Conservation (phyloP, 768 basidiomycete genomes). For the Kwoniella bestiolae region DNA sequence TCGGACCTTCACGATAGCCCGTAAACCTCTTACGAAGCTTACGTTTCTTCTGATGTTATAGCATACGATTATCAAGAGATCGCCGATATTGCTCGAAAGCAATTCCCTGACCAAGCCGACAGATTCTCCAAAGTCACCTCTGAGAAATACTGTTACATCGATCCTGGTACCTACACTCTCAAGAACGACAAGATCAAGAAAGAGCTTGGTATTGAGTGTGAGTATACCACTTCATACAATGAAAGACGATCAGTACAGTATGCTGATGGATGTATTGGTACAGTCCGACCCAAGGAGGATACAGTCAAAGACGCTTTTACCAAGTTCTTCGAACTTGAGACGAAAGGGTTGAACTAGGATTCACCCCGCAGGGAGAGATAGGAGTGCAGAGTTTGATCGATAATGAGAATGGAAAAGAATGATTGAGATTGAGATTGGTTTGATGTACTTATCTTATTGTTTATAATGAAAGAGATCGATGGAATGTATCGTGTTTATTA, state of each 20-base stretch:
- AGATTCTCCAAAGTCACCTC: slow-evolving; percentile 34
- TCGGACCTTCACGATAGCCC: too few relatives aligned
- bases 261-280: neutral
- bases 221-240: slow-evolving; percentile 1
- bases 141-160: slow-evolving; percentile 32
- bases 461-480: too few relatives aligned
- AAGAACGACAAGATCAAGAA: slow-evolving; percentile 38
- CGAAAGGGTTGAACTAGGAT: slow-evolving; percentile 27
- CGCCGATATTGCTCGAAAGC: slow-evolving; percentile 30
- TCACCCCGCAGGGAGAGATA: too few relatives aligned
- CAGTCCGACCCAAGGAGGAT: slow-evolving; percentile 39
- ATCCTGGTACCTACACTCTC: slow-evolving; percentile 40
- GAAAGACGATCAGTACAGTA: neutral
- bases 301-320: slow-evolving; percentile 36
- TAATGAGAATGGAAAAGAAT: neutral
- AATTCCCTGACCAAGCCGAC: slow-evolving; percentile 36
- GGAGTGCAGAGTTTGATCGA: neutral
- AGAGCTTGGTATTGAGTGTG: slow-evolving; percentile 45
- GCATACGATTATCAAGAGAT: slow-evolving; percentile 38
- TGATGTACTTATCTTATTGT: too few relatives aligned
- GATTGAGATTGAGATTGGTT: neutral
- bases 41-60: neutral
- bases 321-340: slow-evolving; percentile 39
- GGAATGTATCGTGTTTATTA: too few relatives aligned
- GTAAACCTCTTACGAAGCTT: too few relatives aligned